Conservation (phyloP, 345 rosid species). For the Carallia pectinifolia region DNA sequence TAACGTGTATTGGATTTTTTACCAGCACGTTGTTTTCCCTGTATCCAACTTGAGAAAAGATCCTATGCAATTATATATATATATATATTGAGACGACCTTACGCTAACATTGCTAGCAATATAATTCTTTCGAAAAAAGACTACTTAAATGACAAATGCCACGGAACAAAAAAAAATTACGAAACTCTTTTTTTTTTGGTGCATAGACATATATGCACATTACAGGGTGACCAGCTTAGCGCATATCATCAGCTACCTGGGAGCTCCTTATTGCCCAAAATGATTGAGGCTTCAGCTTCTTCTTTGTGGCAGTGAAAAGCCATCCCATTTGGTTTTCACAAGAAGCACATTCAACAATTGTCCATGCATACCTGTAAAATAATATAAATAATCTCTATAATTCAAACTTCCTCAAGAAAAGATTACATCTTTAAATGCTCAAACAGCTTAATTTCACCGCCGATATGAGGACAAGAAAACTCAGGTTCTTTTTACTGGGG, state of each 20-base stretch:
- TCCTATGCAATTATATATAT: no score
- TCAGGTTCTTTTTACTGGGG: background rate
- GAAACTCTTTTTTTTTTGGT: no score
- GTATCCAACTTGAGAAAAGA: no score
- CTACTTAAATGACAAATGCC: no score
- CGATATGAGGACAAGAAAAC: background rate
- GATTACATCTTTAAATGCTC: background rate
- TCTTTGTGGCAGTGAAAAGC: slow-evolving; percentile 77
- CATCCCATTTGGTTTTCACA: slow-evolving; percentile 78
- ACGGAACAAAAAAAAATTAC: no score
- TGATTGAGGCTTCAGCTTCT: slow-evolving; percentile 61
- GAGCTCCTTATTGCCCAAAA: slow-evolving; percentile 91
- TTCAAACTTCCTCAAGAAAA: background rate
- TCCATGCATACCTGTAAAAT: slow-evolving; percentile 84
- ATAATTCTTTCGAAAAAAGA: no score
- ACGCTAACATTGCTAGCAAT: no score
- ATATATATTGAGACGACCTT: no score
- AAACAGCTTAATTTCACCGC: background rate
- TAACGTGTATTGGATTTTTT: no score
- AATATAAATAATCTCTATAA: background rate
- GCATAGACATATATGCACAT: background rate
- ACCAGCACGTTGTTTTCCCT: no score
- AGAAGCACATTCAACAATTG: slow-evolving; percentile 46
- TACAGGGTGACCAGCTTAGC: slow-evolving; percentile 12
- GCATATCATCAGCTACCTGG: slow-evolving; percentile 58